Evolutionary conservation across 164 flowering plant species (phyloP).

Genomic region (Magnolia officinalis): DNA sequence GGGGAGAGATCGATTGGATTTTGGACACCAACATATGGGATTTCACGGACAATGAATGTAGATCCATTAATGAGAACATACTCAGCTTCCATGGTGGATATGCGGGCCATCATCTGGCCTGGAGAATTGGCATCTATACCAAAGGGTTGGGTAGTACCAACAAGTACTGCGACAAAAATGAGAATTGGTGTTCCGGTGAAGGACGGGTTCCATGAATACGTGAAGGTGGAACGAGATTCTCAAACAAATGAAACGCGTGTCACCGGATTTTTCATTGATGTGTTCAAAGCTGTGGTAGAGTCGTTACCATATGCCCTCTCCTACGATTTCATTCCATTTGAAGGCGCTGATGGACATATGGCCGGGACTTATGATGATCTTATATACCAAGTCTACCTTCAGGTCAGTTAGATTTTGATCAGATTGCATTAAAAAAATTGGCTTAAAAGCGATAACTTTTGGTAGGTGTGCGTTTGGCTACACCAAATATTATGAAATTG

Average conservation of each 20-base stretch:
- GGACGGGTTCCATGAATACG: slow-evolving; percentile 20
- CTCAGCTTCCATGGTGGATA: background rate
- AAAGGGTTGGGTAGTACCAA: slow-evolving; percentile 30
- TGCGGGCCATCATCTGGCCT: slow-evolving; percentile 26
- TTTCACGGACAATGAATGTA: background rate
- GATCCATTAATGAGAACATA: background rate
- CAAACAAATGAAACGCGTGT: slow-evolving; percentile 5
- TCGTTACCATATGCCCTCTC: slow-evolving; percentile 22
- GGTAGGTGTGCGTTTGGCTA: no score
- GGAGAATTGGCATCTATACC: slow-evolving; percentile 18
- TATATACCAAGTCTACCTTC: slow-evolving; percentile 28
- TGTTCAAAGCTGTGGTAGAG: slow-evolving; percentile 17
- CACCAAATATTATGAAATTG: no score
- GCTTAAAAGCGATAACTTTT: background rate
- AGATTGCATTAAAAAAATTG: background rate
- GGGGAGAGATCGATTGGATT: slow-evolving; percentile 18
- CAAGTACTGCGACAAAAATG: slow-evolving; percentile 20
- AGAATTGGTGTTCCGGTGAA: slow-evolving; percentile 37
- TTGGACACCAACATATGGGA: slow-evolving; percentile 18
- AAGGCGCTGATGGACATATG: slow-evolving; percentile 5
- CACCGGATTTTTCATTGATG: slow-evolving; percentile 25
- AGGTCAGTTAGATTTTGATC: slow-evolving; percentile 18
- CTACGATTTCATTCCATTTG: slow-evolving; percentile 26
- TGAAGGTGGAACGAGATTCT: slow-evolving; percentile 14
- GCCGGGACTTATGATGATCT: slow-evolving; percentile 28